Conservation (phyloP, 73 alveolate species). For the Symbiodinium natans region DNA sequence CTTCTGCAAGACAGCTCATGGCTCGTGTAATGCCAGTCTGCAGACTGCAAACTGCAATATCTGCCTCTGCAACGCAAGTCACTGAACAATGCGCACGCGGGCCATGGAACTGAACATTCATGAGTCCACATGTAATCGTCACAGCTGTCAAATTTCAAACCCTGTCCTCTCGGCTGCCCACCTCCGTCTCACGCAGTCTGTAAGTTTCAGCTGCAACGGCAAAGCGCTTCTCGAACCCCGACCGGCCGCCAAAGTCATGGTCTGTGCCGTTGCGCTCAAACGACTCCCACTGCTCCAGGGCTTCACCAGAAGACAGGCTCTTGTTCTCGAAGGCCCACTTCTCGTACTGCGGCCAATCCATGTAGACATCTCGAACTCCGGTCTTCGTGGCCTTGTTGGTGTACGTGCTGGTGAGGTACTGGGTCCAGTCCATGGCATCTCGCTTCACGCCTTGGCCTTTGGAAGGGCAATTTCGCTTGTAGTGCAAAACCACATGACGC, state of each 20-base stretch:
- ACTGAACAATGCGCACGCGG: no score
- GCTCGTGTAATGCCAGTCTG: no score
- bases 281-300: neutral
- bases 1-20: no score
- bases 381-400: neutral
- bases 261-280: neutral
- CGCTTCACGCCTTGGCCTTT: constrained; percentile 18
- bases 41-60: no score
- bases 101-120: no score
- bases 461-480: neutral
- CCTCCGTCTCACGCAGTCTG: neutral
- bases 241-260: neutral
- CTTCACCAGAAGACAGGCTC: neutral
- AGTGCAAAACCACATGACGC: constrained; percentile 5
- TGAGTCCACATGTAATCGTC: no score
- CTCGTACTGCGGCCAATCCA: constrained; percentile 17
- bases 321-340: neutral
- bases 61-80: no score
- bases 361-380: neutral
- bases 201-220: neutral
- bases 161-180: neutral
- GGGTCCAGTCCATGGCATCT: neutral
- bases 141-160: no score
- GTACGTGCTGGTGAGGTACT: neutral
- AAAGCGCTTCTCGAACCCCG: constrained; percentile 14